Evolutionary conservation across 192 early-diverging fungal genomes (phyloP).

Genomic region (Coemansia sp.): DNA sequence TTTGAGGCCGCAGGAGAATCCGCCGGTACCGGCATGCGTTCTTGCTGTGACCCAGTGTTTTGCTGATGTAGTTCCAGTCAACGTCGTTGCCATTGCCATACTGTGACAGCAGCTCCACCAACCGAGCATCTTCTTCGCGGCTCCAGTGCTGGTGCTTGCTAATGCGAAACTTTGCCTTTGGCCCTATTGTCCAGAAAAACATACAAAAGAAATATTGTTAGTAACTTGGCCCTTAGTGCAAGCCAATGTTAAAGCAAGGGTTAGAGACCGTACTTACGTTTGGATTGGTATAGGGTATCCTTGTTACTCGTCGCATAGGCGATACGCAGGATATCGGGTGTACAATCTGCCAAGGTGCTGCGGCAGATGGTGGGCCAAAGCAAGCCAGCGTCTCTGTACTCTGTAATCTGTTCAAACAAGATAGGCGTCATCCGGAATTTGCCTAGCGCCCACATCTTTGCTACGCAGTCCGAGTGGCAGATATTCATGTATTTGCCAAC

Average conservation of each 20-base stretch:
- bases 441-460: conserved; percentile 48
- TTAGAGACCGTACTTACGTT: conserved; percentile 21
- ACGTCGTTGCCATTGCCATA: conserved; percentile 34
- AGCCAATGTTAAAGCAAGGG: neutral
- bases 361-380: conserved; percentile 43
- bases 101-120: conserved; percentile 25
- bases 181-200: conserved; percentile 12
- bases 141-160: conserved; percentile 55
- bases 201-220: neutral
- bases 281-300: conserved; percentile 14
- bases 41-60: conserved; percentile 47
- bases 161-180: conserved; percentile 46
- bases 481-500: conserved; percentile 53
- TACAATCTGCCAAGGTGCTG: conserved; percentile 14
- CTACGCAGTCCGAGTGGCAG: conserved; percentile 36
- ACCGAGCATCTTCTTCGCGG: conserved; percentile 27
- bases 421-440: conserved; percentile 35
- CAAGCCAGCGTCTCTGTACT: conserved; percentile 35
- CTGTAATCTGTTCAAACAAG: conserved; percentile 36
- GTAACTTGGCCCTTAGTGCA: neutral
- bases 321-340: conserved; percentile 38
- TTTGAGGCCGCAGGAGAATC: conserved; percentile 24
- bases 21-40: conserved; percentile 52
- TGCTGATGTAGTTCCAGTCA: conserved; percentile 53
- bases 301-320: conserved; percentile 28